phyloP scores from a whole-genome alignment of 176 grass and related monocot species.

The Carex myosuroides region DNA sequence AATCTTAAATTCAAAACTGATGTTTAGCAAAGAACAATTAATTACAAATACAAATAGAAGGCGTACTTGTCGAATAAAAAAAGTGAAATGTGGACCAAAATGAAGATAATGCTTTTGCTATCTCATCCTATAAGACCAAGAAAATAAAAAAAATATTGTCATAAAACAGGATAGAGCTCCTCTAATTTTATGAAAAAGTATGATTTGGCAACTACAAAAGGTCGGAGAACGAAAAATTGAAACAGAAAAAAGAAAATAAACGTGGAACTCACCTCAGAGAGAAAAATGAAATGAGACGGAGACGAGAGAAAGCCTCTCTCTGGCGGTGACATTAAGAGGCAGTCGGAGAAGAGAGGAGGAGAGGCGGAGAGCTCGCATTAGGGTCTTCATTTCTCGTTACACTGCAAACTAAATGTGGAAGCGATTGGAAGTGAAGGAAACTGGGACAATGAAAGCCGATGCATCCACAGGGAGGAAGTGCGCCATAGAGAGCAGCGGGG shows the following conservation, averaged over 20 bases:
- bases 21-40: neutral
- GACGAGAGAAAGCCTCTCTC: neutral
- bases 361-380: slow-evolving; percentile 19
- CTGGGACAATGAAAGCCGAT: too few relatives aligned
- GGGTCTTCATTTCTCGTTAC: slow-evolving; percentile 14
- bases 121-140: slow-evolving; percentile 33
- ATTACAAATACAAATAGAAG: neutral
- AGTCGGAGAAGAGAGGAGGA: neutral
- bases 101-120: neutral
- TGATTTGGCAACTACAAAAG: neutral
- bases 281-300: neutral
- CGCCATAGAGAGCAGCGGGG: neutral
- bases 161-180: neutral
- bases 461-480: too few relatives aligned
- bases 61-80: slow-evolving; percentile 41
- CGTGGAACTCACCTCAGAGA: slow-evolving; percentile 18
- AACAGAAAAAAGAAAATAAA: neutral
- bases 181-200: neutral
- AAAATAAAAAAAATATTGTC: neutral
- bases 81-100: slow-evolving; percentile 12
- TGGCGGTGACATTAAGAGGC: neutral
- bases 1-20: neutral
- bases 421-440: too few relatives aligned
- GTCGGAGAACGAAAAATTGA: neutral
- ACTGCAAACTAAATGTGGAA: too few relatives aligned